phyloP scores from a whole-genome alignment of 768 basidiomycete species.

The Pleurotus tuber-regium region DNA sequence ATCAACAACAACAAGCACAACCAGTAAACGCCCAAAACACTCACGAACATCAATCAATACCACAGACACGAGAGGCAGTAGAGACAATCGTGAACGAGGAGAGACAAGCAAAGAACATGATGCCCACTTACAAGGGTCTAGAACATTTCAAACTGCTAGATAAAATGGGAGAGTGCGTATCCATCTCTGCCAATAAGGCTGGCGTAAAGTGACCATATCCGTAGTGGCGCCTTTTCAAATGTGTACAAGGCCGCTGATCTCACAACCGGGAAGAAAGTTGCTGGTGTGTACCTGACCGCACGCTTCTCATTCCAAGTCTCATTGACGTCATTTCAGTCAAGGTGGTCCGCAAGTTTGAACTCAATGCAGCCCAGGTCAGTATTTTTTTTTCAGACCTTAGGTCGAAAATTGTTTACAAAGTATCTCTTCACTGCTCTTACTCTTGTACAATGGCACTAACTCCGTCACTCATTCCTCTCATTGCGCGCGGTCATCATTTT shows the following conservation, averaged over 20 bases:
- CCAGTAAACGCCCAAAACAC: conserved; percentile 12
- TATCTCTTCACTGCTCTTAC: conserved; percentile 20
- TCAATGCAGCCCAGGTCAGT: conserved; percentile 90
- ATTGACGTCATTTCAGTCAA: conserved; percentile 59
- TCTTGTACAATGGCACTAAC: conserved; percentile 15
- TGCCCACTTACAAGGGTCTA: conserved; percentile 86
- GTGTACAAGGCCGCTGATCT: conserved; percentile 91
- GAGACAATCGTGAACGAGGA: conserved; percentile 77
- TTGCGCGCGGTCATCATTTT: conserved; percentile 32
- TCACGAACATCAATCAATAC: conserved; percentile 15
- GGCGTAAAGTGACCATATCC: conserved; percentile 14
- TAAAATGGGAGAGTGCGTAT: conserved; percentile 92
- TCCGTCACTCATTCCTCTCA: conserved; percentile 23
- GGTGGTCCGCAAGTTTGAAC: conserved; percentile 90
- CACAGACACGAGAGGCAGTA: conserved; percentile 41
- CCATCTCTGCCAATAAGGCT: conserved; percentile 16
- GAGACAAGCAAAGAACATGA: conserved; percentile 64
- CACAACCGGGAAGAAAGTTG: conserved; percentile 72
- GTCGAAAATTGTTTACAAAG: no score
- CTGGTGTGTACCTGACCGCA: conserved; percentile 50
- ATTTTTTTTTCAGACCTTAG: conserved; percentile 19
- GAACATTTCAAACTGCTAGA: conserved; percentile 74
- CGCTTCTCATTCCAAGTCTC: conserved; percentile 13
- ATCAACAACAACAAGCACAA: conserved; percentile 18
- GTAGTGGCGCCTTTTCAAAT: conserved; percentile 95